A percentile compares a stretch with the other conserved stretches of the same genome.
These are phyloP conservation scores for Coemansia sp. DNA, from an alignment of 192 early-diverging fungal species.

Conservation along the genomic window DNA sequence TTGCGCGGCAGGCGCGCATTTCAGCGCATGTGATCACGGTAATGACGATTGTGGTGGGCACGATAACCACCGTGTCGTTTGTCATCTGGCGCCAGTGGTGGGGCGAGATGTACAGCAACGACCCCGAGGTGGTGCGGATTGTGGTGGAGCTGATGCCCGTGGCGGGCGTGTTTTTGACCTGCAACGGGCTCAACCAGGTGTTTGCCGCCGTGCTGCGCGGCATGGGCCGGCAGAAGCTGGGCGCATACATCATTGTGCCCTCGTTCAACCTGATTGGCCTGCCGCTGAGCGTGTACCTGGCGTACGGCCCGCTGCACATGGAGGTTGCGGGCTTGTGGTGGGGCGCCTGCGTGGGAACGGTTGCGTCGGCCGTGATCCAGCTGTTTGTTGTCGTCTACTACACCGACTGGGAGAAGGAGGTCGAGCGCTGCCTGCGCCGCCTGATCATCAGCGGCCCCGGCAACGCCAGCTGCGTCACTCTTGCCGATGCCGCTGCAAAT, in stretches of 20 bases:
- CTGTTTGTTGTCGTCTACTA: conserved; percentile 23
- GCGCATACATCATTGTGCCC: conserved; percentile 50
- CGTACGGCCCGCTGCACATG: conserved; percentile 51
- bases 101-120: conserved; percentile 60
- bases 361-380: conserved; percentile 24
- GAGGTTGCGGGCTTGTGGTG: conserved; percentile 65
- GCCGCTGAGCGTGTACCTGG: conserved; percentile 53
- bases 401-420: conserved; percentile 38
- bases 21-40: conserved; percentile 55
- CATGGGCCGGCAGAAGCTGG: conserved; percentile 54
- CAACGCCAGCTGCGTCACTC: neutral
- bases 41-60: conserved; percentile 56
- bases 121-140: conserved; percentile 19
- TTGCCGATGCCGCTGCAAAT: neutral
- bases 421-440: conserved; percentile 30
- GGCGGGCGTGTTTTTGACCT: conserved; percentile 31
- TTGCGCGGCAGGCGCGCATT: conserved; percentile 54
- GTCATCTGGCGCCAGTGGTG: conserved; percentile 54
- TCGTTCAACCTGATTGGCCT: conserved; percentile 52
- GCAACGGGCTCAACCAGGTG: conserved; percentile 58
- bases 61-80: conserved; percentile 58
- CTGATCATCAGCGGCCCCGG: conserved; percentile 20
- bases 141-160: conserved; percentile 38
- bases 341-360: conserved; percentile 54
- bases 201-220: conserved; percentile 58